Evolutionary conservation across 106 monocot genomes (phyloP), one percentile per base, ranked within the genome.

Genomic region (Acorus gramineus): DNA sequence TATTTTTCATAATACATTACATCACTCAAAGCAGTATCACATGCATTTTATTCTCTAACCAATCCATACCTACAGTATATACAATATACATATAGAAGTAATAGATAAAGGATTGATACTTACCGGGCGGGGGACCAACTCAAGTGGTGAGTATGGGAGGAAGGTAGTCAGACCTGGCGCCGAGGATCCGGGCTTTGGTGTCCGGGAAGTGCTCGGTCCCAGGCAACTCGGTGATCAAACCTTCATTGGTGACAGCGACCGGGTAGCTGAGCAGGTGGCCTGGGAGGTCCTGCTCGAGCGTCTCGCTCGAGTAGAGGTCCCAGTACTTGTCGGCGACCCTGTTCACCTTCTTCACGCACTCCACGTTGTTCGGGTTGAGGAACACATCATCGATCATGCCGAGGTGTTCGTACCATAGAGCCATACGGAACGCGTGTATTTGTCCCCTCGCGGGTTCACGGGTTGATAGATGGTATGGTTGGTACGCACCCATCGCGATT

Each of bases 91-190:
- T n/a, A 28, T 1, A 28, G 28, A 28, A 28, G 28, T 28, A 28
- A 28, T 28, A 28, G 28, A 28, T 1, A 28, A 28, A 28, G 28
- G 45, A 48, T 62, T 9, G 62, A 47, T 12, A 48, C 62, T 46
- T 62, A 48, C 62, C 49, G 47, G 45, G 62, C 49, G 4, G 62
- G 5, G 47, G 44, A 11, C 9, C 11, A 66, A 6, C 13, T 72
- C 60, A 86, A 7, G 82, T 86, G n/a, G 82, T 86, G 47, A 86
- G 82, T 13, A 86, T 86, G 7, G 86, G 79, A 2, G 82, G 86
- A 3, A 82, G 50, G 60, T 79, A 86, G 59, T 86, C 79, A 2
- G 79, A 69, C 56, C 73, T 86, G 73, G 73, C 60, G 3, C 86
- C 86, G 2, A 86, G 79, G 44, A 82, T 57, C 2, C 73, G 71